Evolutionary conservation across 2,329 filamentous ascomycete species (phyloP).

Genomic region (Stachybotrys elegans): DNA sequence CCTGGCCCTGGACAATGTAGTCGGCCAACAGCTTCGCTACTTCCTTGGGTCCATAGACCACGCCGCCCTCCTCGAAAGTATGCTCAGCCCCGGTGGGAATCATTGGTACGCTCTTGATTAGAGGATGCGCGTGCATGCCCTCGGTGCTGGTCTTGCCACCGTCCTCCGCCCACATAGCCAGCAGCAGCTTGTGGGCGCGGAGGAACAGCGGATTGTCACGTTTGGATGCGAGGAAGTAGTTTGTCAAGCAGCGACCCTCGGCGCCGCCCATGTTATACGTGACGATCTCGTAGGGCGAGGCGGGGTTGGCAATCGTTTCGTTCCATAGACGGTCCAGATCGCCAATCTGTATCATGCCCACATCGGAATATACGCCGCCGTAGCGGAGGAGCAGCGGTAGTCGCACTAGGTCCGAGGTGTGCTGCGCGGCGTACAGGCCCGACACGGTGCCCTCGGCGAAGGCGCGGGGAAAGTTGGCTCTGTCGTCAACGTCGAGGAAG

Average conservation of each 20-base stretch:
- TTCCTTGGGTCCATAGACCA: conserved; percentile 30
- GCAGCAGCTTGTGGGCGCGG: conserved; percentile 3
- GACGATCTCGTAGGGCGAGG: neutral
- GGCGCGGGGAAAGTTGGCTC: neutral
- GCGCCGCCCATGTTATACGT: neutral
- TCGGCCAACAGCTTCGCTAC: conserved; percentile 41
- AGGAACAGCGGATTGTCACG: conserved; percentile 3
- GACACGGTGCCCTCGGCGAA: neutral
- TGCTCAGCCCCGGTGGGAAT: conserved; percentile 20
- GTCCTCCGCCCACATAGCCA: conserved; percentile 5
- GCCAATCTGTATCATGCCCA: conserved; percentile 4
- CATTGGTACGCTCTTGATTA: conserved; percentile 39
- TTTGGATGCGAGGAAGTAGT: conserved; percentile 2
- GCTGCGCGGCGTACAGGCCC: neutral
- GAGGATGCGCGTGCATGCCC: conserved; percentile 41
- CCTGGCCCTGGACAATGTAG: conserved; percentile 54
- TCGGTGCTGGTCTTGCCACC: conserved; percentile 26
- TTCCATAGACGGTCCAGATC: conserved; percentile 6
- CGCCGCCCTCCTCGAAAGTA: conserved; percentile 16
- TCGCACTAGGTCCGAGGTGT: conserved; percentile 5
- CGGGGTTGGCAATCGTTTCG: conserved; percentile 3
- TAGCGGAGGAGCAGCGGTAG: conserved; percentile 4
- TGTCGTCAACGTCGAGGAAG: neutral
- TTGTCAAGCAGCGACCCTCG: conserved; percentile 1
- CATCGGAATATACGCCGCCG: conserved; percentile 5